Evolutionary conservation across 192 early-diverging fungal species (phyloP), one percentile per base, ranked within the genome.

Genomic region (Coemansia sp.): DNA sequence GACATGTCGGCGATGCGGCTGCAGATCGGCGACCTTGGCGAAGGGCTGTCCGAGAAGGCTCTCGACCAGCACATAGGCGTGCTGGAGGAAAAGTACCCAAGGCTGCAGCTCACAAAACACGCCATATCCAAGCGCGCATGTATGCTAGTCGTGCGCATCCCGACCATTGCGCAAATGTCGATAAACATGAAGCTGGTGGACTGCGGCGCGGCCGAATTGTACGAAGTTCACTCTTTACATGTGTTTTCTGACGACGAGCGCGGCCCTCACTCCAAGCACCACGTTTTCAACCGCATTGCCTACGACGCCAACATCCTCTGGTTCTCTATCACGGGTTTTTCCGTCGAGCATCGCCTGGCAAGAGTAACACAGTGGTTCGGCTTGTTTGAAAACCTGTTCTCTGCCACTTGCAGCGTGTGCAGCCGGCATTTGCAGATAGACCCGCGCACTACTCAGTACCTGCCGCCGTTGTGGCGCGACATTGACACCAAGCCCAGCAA

Each of bases 381-480:
- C 10, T 27, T 72, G 48, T 79, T 79, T 58, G 63, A 53, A 18
- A 66, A 79, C 22, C 35, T 79, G 58, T 79, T 79, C 29, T 72
- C 76, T 1, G 70, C 76, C 19, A 73, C 76, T 3, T 79, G 76
- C 53, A 72, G 70, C 39, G 67, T 68, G 10, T 79, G 76, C 44
- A 43, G 36, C 38, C 62, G 57, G 34, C 70, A 79, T 56, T 48
- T 79, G 44, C 76, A 79, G 57, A 79, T 72, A 35, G 76, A 79
- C 34, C 76, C 76, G 17, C 65, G 76, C 21, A 72, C 76, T 10
- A 72, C 70, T 9, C 76, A 79, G 55, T 62, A 69, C n/a, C 53
- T 79, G 36, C 76, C 76, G 32, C 76, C 76, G 17, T 56, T 79
- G 15, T 79, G 76, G 76, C 70, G 76, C 8, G 76, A 71, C 41